Conservation (phyloP, 345 rosid genomes). For the Salix brachista region DNA sequence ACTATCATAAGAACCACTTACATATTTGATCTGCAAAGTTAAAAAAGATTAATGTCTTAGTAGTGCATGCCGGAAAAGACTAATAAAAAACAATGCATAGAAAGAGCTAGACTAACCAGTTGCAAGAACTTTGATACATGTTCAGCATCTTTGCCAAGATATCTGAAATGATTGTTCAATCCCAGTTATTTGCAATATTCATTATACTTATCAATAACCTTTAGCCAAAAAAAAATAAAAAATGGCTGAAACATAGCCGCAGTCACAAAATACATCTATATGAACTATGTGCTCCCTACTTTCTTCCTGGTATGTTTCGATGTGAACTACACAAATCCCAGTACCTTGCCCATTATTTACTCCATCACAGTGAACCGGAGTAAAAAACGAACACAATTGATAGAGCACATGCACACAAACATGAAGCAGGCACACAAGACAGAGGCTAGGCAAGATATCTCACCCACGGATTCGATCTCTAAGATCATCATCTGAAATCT, state of each 20-base stretch:
- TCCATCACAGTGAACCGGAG: neutral
- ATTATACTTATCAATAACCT: neutral
- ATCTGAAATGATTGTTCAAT: slow-evolving; percentile 40
- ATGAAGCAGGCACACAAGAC: neutral
- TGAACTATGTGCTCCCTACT: no score
- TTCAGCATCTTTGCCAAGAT: slow-evolving; percentile 58
- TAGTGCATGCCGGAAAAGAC: neutral
- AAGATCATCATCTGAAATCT: slow-evolving; percentile 71
- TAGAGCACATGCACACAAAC: neutral
- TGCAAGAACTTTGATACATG: slow-evolving; percentile 61
- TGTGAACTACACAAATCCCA: neutral
- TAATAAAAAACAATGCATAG: neutral
- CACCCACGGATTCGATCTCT: slow-evolving; percentile 72
- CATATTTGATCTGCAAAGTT: slow-evolving; percentile 76
- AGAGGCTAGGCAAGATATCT: slow-evolving; percentile 12
- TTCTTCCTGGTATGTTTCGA: neutral
- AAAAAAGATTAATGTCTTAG: slow-evolving; percentile 9
- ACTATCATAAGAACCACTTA: slow-evolving; percentile 77
- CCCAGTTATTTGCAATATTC: slow-evolving; percentile 6
- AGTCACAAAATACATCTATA: neutral
- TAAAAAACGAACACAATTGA: neutral
- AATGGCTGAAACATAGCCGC: neutral
- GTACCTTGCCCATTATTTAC: neutral
- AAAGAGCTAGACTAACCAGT: slow-evolving; percentile 53
- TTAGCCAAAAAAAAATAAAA: neutral